These are phyloP conservation scores for Blastobotrys arbuscula DNA, from an alignment of 1,139 yeast species.

Conservation along the genomic window DNA sequence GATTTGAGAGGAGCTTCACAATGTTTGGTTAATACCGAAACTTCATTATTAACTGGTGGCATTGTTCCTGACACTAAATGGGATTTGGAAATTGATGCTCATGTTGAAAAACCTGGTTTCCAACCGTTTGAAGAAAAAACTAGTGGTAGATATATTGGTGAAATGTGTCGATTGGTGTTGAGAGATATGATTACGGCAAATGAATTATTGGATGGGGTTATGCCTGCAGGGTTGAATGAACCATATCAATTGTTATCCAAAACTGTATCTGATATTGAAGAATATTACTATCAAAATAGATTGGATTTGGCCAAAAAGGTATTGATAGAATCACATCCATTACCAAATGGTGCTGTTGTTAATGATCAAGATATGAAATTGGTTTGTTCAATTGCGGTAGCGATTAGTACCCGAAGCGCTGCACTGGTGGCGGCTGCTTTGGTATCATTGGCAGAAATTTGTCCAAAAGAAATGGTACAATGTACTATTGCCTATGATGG, in stretches of 20 bases:
- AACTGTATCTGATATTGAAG: slow-evolving; percentile 30
- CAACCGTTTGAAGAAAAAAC: slow-evolving; percentile 85
- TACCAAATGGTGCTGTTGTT: slow-evolving; percentile 9
- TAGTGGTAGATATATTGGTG: slow-evolving; percentile 86
- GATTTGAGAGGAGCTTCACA: slow-evolving; percentile 8
- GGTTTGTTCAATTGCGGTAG: slow-evolving; percentile 60
- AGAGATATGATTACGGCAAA: slow-evolving; percentile 60
- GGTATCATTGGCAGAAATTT: slow-evolving; percentile 38
- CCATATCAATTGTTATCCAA: slow-evolving; percentile 27
- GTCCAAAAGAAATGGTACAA: slow-evolving; percentile 13
- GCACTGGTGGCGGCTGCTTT: slow-evolving; percentile 75
- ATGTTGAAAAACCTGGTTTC: slow-evolving; percentile 67
- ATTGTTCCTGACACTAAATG: slow-evolving; percentile 67
- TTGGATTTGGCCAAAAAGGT: slow-evolving; percentile 21
- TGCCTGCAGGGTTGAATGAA: slow-evolving; percentile 25
- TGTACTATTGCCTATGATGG: slow-evolving; percentile 77
- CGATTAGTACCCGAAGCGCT: slow-evolving; percentile 75
- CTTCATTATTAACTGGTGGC: slow-evolving; percentile 31
- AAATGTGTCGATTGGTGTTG: slow-evolving; percentile 63
- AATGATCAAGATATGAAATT: slow-evolving; percentile 30
- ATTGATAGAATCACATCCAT: slow-evolving; percentile 23
- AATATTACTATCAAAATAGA: slow-evolving; percentile 17
- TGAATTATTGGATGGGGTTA: slow-evolving; percentile 44
- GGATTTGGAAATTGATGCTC: slow-evolving; percentile 61
- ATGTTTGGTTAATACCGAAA: slow-evolving; percentile 33